Conservation (phyloP, 2,329 filamentous ascomycete genomes). For the Ilyonectria sp. region DNA sequence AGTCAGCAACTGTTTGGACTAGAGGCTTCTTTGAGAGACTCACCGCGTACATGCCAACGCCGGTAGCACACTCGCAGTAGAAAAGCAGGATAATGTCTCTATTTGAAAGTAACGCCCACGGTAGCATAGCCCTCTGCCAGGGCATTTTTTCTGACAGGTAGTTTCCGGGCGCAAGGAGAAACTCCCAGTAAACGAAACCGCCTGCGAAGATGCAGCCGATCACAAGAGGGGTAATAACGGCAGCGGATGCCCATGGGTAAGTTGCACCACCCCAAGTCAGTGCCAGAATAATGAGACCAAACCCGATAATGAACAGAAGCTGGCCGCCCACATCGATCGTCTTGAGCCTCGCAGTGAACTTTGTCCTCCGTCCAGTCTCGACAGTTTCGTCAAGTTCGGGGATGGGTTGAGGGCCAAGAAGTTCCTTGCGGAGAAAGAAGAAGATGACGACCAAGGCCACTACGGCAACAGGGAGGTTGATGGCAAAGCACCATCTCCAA, state of each 20-base stretch:
- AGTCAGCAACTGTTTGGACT: slow-evolving; percentile 54
- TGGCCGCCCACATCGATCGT: slow-evolving; percentile 72
- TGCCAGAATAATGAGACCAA: slow-evolving; percentile 68
- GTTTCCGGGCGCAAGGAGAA: slow-evolving; percentile 66
- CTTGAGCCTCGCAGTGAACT: slow-evolving; percentile 62
- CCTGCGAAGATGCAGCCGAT: slow-evolving; percentile 59
- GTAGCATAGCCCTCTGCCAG: slow-evolving; percentile 74
- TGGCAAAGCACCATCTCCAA: slow-evolving; percentile 79
- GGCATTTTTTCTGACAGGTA: slow-evolving; percentile 64
- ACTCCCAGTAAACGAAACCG: slow-evolving; percentile 66
- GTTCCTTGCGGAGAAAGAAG: slow-evolving; percentile 70
- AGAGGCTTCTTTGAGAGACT: slow-evolving; percentile 28
- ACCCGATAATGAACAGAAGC: slow-evolving; percentile 68
- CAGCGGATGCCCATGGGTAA: slow-evolving; percentile 65
- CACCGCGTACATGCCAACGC: slow-evolving; percentile 67
- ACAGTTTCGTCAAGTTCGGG: slow-evolving; percentile 60
- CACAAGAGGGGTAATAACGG: slow-evolving; percentile 65
- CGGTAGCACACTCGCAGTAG: slow-evolving; percentile 72
- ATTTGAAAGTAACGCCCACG: slow-evolving; percentile 70
- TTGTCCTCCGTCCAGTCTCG: slow-evolving; percentile 50
- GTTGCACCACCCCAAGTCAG: slow-evolving; percentile 70
- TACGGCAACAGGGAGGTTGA: slow-evolving; percentile 71
- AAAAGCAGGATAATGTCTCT: slow-evolving; percentile 75
- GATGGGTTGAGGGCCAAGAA: slow-evolving; percentile 67
- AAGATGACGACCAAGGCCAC: slow-evolving; percentile 68